Conservation (phyloP, 306 rosid species). For the cucumber (Cucumis sativus) region DNA sequence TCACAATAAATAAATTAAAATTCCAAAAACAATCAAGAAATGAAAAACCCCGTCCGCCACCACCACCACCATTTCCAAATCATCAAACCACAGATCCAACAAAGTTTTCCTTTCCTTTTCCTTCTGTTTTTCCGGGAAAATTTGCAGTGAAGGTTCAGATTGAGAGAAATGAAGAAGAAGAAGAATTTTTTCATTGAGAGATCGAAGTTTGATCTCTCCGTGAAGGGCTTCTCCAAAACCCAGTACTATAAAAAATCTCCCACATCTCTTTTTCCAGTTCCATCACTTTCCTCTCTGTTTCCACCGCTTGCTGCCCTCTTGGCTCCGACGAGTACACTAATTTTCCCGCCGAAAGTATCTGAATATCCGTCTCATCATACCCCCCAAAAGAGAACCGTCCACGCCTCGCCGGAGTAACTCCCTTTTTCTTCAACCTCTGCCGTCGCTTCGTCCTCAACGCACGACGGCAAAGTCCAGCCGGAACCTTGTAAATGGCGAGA, state of each 20-base stretch:
- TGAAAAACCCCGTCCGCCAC: background rate
- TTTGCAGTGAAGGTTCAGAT: background rate
- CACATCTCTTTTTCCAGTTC: conserved; percentile 84
- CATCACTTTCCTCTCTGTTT: conserved; percentile 22
- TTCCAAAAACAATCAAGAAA: background rate
- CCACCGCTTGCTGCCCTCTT: background rate
- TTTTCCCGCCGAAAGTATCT: conserved; percentile 11
- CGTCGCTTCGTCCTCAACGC: conserved; percentile 24
- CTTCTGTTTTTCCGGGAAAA: background rate
- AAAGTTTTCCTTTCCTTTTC: background rate
- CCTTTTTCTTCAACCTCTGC: conserved; percentile 16
- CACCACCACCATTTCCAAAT: background rate
- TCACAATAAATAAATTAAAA: background rate
- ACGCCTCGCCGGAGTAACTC: conserved; percentile 4
- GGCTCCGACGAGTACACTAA: background rate
- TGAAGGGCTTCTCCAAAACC: conserved; percentile 87
- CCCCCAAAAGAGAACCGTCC: conserved; percentile 6
- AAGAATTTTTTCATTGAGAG: background rate
- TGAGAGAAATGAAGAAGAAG: background rate
- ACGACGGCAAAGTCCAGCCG: conserved; percentile 40
- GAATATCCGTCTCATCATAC: conserved; percentile 22
- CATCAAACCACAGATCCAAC: background rate
- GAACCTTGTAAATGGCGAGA: conserved; percentile 60
- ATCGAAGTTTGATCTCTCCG: conserved; percentile 28
- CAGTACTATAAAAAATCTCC: conserved; percentile 48